Base-by-base conservation (phyloP, 2,329 filamentous ascomycete species). In the Colletotrichum sp. region DNA sequence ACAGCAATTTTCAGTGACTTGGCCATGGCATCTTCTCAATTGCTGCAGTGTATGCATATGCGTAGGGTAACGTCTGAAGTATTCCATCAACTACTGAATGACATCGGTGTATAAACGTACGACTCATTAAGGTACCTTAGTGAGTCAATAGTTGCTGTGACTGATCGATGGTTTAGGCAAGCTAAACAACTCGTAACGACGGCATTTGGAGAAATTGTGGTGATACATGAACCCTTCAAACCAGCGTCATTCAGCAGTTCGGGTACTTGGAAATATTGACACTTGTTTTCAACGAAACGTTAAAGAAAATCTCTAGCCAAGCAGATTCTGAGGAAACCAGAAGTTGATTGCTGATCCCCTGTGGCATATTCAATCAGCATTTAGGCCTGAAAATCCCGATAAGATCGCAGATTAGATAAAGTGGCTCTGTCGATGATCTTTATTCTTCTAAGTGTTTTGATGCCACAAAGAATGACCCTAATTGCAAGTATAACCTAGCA, bases 1-100 rank as follows among this genome's bases (percentile, higher is more conserved):
- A 39, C 8, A 39, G 16, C 16, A 39, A 18, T 39, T 16, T 39
- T 16, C 8, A 8, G 8, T 39, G 9, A 12, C 9, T 21, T 49
- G 18, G 44, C 44, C 44, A 6, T 1, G 44, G 1, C 18, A 4
- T 49, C 18, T 21, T 2, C 1, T 49, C 10, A 0, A 13, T 5
- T 44, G 16, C 18, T 44, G 39, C 39, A 44, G 16, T 6, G 18
- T n/a, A 3, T 10, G 39, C 39, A 10, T 44, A 44, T 44, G 1
- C 39, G 39, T 3, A n/a, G 16, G 39, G 18, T n/a, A n/a, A 12
- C 8, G 3, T n/a, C 16, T 44, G 16, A n/a, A 44, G 0, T 6
- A 44, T 44, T 1, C 36, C 2, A 39, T 39, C 36, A 3, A 39
- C 16, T 3, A n/a, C 1, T n/a, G 39, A 44, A 10, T 10, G 18